These are phyloP conservation scores for Phaeosphaeria sp. DNA, from an alignment of 2,329 filamentous ascomycete genomes.

Conservation along the genomic window DNA sequence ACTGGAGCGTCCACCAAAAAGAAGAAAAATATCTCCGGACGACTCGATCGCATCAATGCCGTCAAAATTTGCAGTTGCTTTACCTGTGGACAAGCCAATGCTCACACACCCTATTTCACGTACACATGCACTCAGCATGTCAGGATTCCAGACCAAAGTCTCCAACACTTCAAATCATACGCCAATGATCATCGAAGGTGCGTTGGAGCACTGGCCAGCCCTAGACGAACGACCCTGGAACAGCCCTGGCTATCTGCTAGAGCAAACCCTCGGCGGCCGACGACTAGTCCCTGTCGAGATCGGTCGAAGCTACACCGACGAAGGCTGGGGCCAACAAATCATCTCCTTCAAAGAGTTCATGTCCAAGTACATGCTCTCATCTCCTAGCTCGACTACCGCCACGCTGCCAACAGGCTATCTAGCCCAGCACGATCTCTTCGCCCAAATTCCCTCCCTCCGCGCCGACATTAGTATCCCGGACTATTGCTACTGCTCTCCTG, in stretches of 20 bases:
- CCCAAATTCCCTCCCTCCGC: slow-evolving; percentile 78
- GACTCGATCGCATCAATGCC: slow-evolving; percentile 4
- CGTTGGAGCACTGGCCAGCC: slow-evolving; percentile 79
- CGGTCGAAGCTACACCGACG: slow-evolving; percentile 86
- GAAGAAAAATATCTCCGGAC: slow-evolving; percentile 16
- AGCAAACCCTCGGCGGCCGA: slow-evolving; percentile 75
- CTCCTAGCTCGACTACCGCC: background rate
- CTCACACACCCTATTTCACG: slow-evolving; percentile 32
- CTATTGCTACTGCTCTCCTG: slow-evolving; percentile 76
- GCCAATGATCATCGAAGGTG: slow-evolving; percentile 72
- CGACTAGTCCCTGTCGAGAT: slow-evolving; percentile 86
- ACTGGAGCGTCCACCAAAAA: slow-evolving; percentile 22
- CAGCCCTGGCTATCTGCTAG: slow-evolving; percentile 74
- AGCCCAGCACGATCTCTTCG: slow-evolving; percentile 87
- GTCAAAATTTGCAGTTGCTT: slow-evolving; percentile 21
- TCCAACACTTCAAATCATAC: slow-evolving; percentile 40
- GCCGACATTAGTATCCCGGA: slow-evolving; percentile 82
- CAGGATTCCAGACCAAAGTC: slow-evolving; percentile 38
- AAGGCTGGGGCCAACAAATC: slow-evolving; percentile 82
- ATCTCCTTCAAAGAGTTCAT: slow-evolving; percentile 78
- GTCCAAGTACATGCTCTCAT: slow-evolving; percentile 61
- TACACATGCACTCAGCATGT: slow-evolving; percentile 22
- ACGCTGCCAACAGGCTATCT: slow-evolving; percentile 72
- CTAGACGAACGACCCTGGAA: slow-evolving; percentile 73
- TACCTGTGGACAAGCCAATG: slow-evolving; percentile 8